phyloP scores from a whole-genome alignment of 768 basidiomycete genomes.

The Naganishia antarctica region DNA sequence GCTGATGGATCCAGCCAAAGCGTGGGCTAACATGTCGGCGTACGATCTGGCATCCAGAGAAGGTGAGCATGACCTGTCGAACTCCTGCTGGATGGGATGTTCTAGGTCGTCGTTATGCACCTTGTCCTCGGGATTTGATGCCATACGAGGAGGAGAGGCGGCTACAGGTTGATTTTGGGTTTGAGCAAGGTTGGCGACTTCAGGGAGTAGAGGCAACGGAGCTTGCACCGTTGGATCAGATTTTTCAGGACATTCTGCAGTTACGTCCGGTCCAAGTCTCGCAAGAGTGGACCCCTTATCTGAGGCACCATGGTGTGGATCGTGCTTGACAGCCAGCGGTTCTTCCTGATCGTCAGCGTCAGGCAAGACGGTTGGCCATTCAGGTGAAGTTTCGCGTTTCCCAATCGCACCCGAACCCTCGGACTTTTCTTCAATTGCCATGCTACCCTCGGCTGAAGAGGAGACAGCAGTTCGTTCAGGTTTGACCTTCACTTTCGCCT shows the following conservation, averaged over 20 bases:
- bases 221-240: no score
- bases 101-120: no score
- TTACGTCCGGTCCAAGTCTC: no score
- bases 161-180: no score
- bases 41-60: constrained; percentile 2
- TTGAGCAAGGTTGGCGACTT: no score
- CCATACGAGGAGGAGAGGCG: no score
- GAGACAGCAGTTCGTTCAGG: not conserved
- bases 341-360: not conserved
- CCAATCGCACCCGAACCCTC: not conserved
- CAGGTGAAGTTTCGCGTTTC: not conserved
- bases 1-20: not conserved
- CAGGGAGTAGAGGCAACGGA: no score
- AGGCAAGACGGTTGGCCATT: constrained; percentile 10
- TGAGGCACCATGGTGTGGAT: not conserved
- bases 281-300: no score
- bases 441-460: not conserved
- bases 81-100: not conserved
- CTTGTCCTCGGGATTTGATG: not conserved
- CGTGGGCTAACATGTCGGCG: not conserved
- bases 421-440: not conserved
- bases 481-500: not conserved
- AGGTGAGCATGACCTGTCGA: not conserved
- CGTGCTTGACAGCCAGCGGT: no score
- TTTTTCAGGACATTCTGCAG: no score